Evolutionary conservation across 2,329 filamentous ascomycete species (phyloP).

Genomic region (Rutstroemia sp.): DNA sequence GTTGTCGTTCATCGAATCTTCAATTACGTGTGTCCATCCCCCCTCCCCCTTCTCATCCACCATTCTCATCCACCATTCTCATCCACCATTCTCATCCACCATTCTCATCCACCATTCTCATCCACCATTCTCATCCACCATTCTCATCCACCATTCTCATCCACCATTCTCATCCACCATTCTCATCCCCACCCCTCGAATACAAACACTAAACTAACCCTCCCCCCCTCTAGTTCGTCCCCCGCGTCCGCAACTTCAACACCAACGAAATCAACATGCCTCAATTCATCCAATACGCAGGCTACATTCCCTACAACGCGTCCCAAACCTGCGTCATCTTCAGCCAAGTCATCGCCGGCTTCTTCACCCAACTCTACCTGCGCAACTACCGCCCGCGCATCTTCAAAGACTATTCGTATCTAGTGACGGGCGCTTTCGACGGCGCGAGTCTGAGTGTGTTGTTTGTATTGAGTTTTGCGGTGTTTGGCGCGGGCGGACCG

Average conservation of each 20-base stretch:
- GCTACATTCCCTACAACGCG: constrained; percentile 46
- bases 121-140: too few species aligned
- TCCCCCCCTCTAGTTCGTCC: constrained; percentile 33
- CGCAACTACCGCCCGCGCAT: constrained; percentile 30
- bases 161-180: too few species aligned
- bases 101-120: too few species aligned
- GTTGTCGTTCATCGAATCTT: constrained; percentile 40
- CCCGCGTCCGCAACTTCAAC: constrained; percentile 37
- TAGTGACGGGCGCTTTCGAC: constrained; percentile 34
- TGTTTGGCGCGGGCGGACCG: constrained; percentile 37
- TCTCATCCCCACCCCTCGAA: too few species aligned
- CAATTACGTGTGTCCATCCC: constrained; percentile 29
- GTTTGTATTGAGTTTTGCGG: constrained; percentile 36
- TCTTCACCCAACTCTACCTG: constrained; percentile 35
- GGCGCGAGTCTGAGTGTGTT: constrained; percentile 35
- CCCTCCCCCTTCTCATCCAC: neutral
- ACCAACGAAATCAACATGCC: constrained; percentile 42
- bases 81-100: too few species aligned
- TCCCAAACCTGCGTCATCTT: constrained; percentile 48
- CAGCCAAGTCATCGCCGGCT: constrained; percentile 38
- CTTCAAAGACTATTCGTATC: constrained; percentile 37
- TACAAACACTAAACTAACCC: constrained; percentile 1
- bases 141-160: too few species aligned
- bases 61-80: too few species aligned
- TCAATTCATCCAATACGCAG: constrained; percentile 47